A percentile compares a stretch with the other conserved stretches of the same genome.
These are phyloP conservation scores for Cystoderma amianthinum DNA, from an alignment of 768 basidiomycete species.

Conservation along the genomic window DNA sequence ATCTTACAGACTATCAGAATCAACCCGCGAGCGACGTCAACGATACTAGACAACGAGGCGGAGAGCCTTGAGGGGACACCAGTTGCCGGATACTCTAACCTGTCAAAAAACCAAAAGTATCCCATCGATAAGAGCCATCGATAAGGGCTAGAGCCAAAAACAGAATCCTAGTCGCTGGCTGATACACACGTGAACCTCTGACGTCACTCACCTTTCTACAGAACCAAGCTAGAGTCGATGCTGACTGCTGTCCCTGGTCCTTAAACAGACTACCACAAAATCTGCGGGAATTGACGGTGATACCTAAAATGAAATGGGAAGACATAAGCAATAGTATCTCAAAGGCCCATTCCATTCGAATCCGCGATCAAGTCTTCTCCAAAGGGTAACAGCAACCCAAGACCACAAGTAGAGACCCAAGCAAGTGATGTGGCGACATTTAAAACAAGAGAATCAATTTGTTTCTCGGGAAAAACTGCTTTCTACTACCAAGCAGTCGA, in stretches of 20 bases:
- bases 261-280: not conserved
- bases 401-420: too few species aligned
- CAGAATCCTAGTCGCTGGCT: not conserved
- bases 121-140: not conserved
- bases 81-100: not conserved
- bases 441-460: too few species aligned
- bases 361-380: too few species aligned
- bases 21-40: not conserved
- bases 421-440: too few species aligned
- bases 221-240: too few species aligned
- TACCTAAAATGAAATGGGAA: not conserved
- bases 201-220: not conserved
- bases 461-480: too few species aligned
- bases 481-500: too few species aligned
- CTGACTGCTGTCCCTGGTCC: not conserved
- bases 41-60: not conserved
- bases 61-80: not conserved
- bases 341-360: not conserved
- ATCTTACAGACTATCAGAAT: not conserved
- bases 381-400: too few species aligned
- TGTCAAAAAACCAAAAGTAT: not conserved
- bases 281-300: not conserved
- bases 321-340: not conserved
- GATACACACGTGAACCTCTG: not conserved
- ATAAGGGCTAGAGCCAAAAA: not conserved